phyloP scores from a whole-genome alignment of 2,329 filamentous ascomycete genomes.

The Botryotinia calthae region DNA sequence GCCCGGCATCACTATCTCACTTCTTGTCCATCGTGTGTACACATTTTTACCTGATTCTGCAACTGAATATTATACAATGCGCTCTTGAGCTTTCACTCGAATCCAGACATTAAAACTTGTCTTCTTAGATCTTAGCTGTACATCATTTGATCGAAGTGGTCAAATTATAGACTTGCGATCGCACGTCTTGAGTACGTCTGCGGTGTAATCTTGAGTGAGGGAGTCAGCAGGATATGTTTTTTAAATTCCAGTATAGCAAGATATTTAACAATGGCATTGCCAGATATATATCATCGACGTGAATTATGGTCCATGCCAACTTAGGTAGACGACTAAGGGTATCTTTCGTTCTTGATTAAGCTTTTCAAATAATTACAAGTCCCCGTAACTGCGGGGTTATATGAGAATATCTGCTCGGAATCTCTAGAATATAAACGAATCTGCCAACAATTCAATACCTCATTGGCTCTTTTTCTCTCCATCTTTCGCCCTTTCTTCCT shows the following conservation, averaged over 20 bases:
- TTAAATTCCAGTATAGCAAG: not conserved
- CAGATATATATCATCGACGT: not conserved
- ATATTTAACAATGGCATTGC: not conserved
- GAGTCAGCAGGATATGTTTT: not conserved
- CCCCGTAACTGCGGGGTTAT: not conserved
- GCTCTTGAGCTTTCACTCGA: too few relatives aligned
- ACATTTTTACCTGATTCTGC: too few relatives aligned
- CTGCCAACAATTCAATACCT: not conserved
- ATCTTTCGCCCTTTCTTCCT: slow-evolving; percentile 29
- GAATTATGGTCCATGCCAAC: not conserved
- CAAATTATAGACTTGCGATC: too few relatives aligned
- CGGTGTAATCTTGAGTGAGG: not conserved
- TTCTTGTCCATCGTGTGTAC: too few relatives aligned
- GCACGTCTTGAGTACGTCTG: not conserved
- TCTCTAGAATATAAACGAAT: not conserved
- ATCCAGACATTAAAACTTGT: too few relatives aligned
- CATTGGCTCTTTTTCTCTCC: slow-evolving; percentile 33
- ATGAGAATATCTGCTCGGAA: not conserved
- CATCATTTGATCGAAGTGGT: too few relatives aligned
- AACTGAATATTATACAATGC: too few relatives aligned
- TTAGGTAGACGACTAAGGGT: not conserved
- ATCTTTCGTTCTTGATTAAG: not conserved
- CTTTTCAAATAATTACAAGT: slow-evolving; percentile 7
- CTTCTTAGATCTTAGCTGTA: too few relatives aligned
- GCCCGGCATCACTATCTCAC: too few relatives aligned